Base-by-base conservation (phyloP, 352 stramenopile genomes). In the Phytopythium montanum region DNA sequence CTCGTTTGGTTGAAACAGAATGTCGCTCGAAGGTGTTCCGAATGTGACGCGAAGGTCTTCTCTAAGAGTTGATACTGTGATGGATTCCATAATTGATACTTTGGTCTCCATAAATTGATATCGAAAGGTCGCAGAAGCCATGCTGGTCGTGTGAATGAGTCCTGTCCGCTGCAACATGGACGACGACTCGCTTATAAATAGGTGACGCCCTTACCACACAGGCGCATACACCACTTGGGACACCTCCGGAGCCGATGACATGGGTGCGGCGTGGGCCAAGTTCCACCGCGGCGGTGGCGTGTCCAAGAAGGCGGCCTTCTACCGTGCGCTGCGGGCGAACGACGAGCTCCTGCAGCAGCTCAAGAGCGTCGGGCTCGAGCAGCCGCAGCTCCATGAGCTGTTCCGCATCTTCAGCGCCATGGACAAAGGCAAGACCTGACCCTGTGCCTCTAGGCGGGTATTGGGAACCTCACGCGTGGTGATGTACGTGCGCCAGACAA, bases 321-420 rank as follows among this genome's bases (percentile, higher is more conserved):
- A 75, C 41, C 39, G 16, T 25, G 56, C 59, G 34, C 62, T 71
- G 19, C 65, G 61, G 31, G 65, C 72, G 39, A 79, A 86, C 44
- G 65, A 74, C 18, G 41, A 60, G 31, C 48, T 82, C 8, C 50
- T 83, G 9, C 57, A 75, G 46, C 70, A 72, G 34, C 68, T 86
- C 23, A 63, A 64, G 16, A 56, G 61, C 6, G 58, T 88, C 7
- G 78, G 78, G 0, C 68, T 88, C 7, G 73, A 76, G 10, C 75
- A 76, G 56, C 73, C 71, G 26, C 66, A 82, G 48, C 67, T 87
- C 4, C 71, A 70, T 39, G 69, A 72, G 23, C 73, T 87, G 9
- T 63, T 82, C 56, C 62, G 75, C 45, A 86, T 86, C 54, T 86
- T 88, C 61, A 75, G 51, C 6, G 56, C 56, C 25, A 88, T 88